Evolutionary conservation across 2,329 filamentous ascomycete species (phyloP).

Genomic region (Pseudonectria foliicola): DNA sequence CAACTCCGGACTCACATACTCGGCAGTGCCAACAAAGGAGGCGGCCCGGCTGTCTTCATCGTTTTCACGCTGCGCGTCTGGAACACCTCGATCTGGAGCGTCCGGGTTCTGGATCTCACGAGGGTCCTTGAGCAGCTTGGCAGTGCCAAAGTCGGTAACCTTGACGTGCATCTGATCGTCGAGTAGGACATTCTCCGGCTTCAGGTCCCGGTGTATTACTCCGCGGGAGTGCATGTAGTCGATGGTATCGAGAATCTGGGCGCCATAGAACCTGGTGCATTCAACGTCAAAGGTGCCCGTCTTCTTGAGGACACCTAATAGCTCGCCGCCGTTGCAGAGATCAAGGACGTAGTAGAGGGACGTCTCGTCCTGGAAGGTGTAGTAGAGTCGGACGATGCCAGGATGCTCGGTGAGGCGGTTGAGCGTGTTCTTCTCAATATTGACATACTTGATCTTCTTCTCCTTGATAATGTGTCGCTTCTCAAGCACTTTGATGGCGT

Average conservation of each 20-base stretch:
- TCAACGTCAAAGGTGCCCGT: slow-evolving; percentile 92
- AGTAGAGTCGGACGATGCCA: slow-evolving; percentile 92
- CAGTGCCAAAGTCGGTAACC: slow-evolving; percentile 97
- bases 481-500: slow-evolving; percentile 96
- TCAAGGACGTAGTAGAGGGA: slow-evolving; percentile 97
- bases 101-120: slow-evolving; percentile 36
- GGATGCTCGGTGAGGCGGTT: slow-evolving; percentile 95
- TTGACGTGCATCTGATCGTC: slow-evolving; percentile 97
- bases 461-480: slow-evolving; percentile 99
- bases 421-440: slow-evolving; percentile 97
- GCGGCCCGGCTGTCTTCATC: slow-evolving; percentile 68
- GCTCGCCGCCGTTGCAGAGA: slow-evolving; percentile 83
- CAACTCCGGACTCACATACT: slow-evolving; percentile 97
- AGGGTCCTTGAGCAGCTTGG: slow-evolving; percentile 65
- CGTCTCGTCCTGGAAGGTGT: slow-evolving; percentile 95
- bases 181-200: slow-evolving; percentile 92
- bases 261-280: slow-evolving; percentile 88
- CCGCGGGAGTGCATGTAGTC: slow-evolving; percentile 97
- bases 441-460: slow-evolving; percentile 99
- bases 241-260: slow-evolving; percentile 92
- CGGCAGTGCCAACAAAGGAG: slow-evolving; percentile 94
- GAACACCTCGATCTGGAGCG: slow-evolving; percentile 30
- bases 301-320: slow-evolving; percentile 88
- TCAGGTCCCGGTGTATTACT: slow-evolving; percentile 93
- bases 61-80: slow-evolving; percentile 28